A percentile compares a stretch with the other conserved stretches of the same genome.
phyloP scores from a whole-genome alignment of 345 rosid genomes.

The Brassica nigra region DNA sequence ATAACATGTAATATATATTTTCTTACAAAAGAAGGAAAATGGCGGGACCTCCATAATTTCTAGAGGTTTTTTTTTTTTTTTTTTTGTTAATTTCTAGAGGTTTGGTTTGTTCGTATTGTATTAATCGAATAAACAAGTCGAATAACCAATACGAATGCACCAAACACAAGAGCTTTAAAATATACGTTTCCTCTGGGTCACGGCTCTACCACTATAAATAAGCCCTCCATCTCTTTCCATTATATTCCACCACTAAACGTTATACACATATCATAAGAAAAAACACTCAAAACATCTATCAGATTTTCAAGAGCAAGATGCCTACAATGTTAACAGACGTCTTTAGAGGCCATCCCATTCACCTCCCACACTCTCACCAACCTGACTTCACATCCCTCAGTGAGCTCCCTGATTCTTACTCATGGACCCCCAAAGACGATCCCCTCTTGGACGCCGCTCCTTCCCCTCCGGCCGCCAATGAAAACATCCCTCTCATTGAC shows the following conservation, averaged over 20 bases:
- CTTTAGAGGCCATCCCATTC: slow-evolving; percentile 55
- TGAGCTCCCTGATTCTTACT: slow-evolving; percentile 59
- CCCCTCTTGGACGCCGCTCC: slow-evolving; percentile 23
- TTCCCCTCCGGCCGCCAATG: slow-evolving; percentile 23
- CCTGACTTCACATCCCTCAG: slow-evolving; percentile 60
- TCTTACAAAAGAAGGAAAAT: slow-evolving; percentile 36
- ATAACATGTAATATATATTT: neutral
- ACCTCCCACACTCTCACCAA: slow-evolving; percentile 47
- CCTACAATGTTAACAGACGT: slow-evolving; percentile 53
- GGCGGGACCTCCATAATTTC: slow-evolving; percentile 40
- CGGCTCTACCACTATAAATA: slow-evolving; percentile 40
- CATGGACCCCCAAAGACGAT: slow-evolving; percentile 48
- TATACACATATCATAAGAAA: neutral
- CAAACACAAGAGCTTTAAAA: slow-evolving; percentile 12
- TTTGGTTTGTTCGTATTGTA: slow-evolving; percentile 39
- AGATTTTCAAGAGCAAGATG: slow-evolving; percentile 27
- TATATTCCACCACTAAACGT: slow-evolving; percentile 24
- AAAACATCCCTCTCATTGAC: slow-evolving; percentile 59
- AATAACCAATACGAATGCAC: slow-evolving; percentile 29
- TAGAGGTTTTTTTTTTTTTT: no score
- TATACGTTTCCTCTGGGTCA: slow-evolving; percentile 33
- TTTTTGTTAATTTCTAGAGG: slow-evolving; percentile 27
- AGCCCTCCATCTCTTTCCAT: slow-evolving; percentile 24
- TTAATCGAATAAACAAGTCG: slow-evolving; percentile 38
- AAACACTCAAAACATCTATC: slow-evolving; percentile 10